Base-by-base conservation (phyloP, 495 filamentous ascomycete species). In the Hyphodiscus hymeniophilus region DNA sequence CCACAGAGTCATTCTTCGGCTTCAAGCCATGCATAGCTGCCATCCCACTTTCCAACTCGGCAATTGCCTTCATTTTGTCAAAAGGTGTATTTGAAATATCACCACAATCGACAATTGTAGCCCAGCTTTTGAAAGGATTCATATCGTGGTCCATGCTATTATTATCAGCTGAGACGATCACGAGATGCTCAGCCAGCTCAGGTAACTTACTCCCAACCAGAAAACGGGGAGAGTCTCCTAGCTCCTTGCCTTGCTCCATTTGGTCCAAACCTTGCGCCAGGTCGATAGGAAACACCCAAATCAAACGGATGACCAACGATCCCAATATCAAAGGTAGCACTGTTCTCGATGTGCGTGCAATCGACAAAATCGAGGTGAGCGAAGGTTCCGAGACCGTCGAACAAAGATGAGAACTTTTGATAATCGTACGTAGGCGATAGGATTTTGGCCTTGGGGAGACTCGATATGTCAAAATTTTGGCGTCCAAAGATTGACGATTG, bases 181-280 rank as follows among this genome's bases (percentile, higher is more conserved):
- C 47, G 13, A 23, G 30, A 18, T 16, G 4, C 38, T 31, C n/a
- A n/a, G n/a, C n/a, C n/a, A n/a, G n/a, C n/a, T 42, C 20, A 43
- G n/a, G 28, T 31, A 22, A 57, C 47, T 34, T 41, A 60, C 55
- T 52, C 43, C 48, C 48, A 56, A 35, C 51, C 50, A 5, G 43
- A 26, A 33, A 15, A 24, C 10, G 50, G 34, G 30, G 48, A 50
- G 46, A 69, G 47, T 12, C 66, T 57, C 33, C 63, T 56, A 33
- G 80, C 83, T 67, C 84, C 84, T 73, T 85, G 79, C 60, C 84
- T 72, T 50, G 85, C 86, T 33, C 84, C 84, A 50, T 73, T 79
- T 17, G 84, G 84, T 1, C 85, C 84, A 57, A 88, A 89, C 40
- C 84, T 72, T 24, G 82, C 85, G 46, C 85, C 84, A 13, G 84